Evolutionary conservation across 768 basidiomycete genomes (phyloP).

Genomic region (Royoungia palumana): DNA sequence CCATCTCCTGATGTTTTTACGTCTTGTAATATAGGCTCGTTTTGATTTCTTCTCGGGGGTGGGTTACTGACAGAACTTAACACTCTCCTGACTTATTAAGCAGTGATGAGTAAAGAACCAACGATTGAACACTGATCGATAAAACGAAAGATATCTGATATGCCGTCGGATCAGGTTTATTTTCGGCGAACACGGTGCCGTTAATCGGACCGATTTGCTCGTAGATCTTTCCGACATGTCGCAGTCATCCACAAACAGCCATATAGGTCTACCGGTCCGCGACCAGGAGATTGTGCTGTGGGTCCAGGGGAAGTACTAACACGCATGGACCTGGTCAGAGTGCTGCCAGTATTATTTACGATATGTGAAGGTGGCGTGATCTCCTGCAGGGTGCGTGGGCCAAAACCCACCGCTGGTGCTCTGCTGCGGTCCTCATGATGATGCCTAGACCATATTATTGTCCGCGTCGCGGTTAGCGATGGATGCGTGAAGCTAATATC

Average conservation of each 20-base stretch:
- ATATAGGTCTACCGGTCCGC: not conserved
- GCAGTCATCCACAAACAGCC: constrained; percentile 7
- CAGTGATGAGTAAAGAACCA: too few relatives aligned
- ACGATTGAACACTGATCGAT: not conserved
- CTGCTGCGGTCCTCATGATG: not conserved
- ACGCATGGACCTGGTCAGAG: not conserved
- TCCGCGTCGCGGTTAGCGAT: constrained; percentile 1
- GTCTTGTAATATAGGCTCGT: constrained; percentile 19
- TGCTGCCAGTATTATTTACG: constrained; percentile 1
- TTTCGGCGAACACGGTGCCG: not conserved
- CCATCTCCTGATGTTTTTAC: constrained; percentile 14
- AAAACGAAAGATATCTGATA: constrained; percentile 4
- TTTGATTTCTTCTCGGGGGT: not conserved
- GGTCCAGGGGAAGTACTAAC: constrained; percentile 13
- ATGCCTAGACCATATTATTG: constrained; percentile 14
- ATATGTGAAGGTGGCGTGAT: constrained; percentile 15
- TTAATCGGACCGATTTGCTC: not conserved
- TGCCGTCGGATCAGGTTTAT: constrained; percentile 1
- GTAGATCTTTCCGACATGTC: not conserved
- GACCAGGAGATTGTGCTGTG: constrained; percentile 4
- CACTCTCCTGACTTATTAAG: constrained; percentile 11
- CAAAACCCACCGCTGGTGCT: not conserved
- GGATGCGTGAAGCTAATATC: too few relatives aligned
- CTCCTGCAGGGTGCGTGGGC: constrained; percentile 7
- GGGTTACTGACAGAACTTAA: constrained; percentile 7